Conservation (phyloP, 768 basidiomycete species). For the Naganishia onofrii region DNA sequence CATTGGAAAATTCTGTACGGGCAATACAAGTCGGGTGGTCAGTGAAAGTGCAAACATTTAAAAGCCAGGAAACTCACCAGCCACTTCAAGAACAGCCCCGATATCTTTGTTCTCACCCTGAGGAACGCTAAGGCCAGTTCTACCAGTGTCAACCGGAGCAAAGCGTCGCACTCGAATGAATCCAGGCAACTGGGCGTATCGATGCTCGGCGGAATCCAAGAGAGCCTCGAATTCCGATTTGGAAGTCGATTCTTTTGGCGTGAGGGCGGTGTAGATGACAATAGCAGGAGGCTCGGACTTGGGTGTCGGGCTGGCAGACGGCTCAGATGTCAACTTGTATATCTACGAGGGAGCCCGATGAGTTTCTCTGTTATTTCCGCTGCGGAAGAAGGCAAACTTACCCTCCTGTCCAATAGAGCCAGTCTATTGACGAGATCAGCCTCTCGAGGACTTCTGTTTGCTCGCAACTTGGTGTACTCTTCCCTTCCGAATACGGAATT, state of each 20-base stretch:
- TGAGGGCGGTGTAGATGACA: constrained; percentile 29
- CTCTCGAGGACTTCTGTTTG: constrained; percentile 30
- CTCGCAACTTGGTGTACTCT: constrained; percentile 31
- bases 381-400: neutral
- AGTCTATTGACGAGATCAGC: constrained; percentile 25
- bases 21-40: neutral
- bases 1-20: constrained; percentile 29
- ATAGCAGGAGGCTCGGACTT: constrained; percentile 17
- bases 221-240: constrained; percentile 24
- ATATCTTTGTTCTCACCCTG: constrained; percentile 25
- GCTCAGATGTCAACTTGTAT: constrained; percentile 29
- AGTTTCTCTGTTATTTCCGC: neutral
- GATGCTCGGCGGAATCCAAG: constrained; percentile 13
- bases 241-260: constrained; percentile 12
- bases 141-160: constrained; percentile 21
- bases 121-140: constrained; percentile 18
- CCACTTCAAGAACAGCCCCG: constrained; percentile 15
- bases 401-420: constrained; percentile 28
- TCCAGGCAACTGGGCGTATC: constrained; percentile 26
- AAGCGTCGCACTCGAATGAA: constrained; percentile 27
- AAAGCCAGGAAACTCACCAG: constrained; percentile 13
- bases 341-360: constrained; percentile 17
- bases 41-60: no score
- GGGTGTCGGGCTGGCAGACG: constrained; percentile 20
- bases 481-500: constrained; percentile 29